phyloP scores from a whole-genome alignment of 306 rosid genomes.

The Morella rubra region DNA sequence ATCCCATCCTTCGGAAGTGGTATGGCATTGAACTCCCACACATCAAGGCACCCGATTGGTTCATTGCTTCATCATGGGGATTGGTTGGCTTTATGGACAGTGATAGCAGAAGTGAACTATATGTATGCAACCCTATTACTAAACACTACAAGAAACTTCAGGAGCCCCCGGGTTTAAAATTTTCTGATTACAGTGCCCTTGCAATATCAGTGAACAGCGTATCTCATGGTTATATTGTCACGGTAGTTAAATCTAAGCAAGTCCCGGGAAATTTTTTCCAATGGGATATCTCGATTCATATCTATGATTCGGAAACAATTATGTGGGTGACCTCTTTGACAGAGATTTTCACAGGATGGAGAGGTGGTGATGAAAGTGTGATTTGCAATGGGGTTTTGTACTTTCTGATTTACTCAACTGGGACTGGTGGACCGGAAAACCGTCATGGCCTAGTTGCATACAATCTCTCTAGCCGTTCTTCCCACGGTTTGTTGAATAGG shows the following conservation, averaged over 20 bases:
- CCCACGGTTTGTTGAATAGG: conserved; percentile 50
- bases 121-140: conserved; percentile 78
- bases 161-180: conserved; percentile 61
- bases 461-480: conserved; percentile 47
- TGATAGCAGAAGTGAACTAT: conserved; percentile 59
- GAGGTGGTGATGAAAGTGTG: conserved; percentile 92
- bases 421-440: conserved; percentile 50
- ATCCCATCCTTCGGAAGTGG: conserved; percentile 85
- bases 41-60: conserved; percentile 60
- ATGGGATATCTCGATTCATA: conserved; percentile 75
- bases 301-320: conserved; percentile 57
- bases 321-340: conserved; percentile 61
- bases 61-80: conserved; percentile 70
- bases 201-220: conserved; percentile 63
- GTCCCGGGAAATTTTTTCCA: conserved; percentile 73
- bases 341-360: conserved; percentile 87
- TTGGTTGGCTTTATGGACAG: conserved; percentile 89
- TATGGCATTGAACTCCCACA: conserved; percentile 75
- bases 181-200: conserved; percentile 76
- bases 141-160: conserved; percentile 52
- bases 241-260: conserved; percentile 81
- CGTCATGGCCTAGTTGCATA: conserved; percentile 73
- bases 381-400: conserved; percentile 80
- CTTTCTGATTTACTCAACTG: conserved; percentile 76
- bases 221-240: conserved; percentile 50